phyloP scores from a whole-genome alignment of 306 rosid genomes.

The Styphnolobium japonicum region DNA sequence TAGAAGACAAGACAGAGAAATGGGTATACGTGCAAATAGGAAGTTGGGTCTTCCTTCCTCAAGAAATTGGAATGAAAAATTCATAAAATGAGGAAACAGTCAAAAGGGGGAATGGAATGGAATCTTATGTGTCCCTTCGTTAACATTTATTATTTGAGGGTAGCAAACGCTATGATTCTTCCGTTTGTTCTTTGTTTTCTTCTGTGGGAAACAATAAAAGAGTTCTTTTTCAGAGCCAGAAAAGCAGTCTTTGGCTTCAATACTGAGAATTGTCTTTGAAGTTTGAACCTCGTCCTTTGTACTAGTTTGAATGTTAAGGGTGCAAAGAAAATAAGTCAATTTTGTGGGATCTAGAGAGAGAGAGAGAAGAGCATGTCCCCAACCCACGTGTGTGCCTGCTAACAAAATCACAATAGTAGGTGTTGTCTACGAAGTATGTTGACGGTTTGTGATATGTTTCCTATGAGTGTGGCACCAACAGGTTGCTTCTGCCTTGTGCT shows the following conservation, averaged over 20 bases:
- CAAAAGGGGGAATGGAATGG: constrained; percentile 41
- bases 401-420: constrained; percentile 16
- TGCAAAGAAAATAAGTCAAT: not conserved
- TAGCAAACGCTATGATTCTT: constrained; percentile 41
- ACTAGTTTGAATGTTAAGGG: constrained; percentile 29
- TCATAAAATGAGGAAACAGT: constrained; percentile 32
- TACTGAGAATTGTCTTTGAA: constrained; percentile 28
- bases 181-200: constrained; percentile 44
- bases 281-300: constrained; percentile 37
- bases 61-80: constrained; percentile 22
- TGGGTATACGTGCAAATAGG: constrained; percentile 46
- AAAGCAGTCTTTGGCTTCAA: not conserved
- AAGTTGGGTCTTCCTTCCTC: constrained; percentile 28
- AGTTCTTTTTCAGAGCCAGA: not conserved
- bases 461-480: constrained; percentile 24
- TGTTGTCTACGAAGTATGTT: not conserved
- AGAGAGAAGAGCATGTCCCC: not conserved
- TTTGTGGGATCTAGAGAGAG: not conserved
- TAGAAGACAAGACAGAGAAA: constrained; percentile 28
- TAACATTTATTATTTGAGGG: constrained; percentile 13
- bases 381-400: constrained; percentile 39
- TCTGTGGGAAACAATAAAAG: constrained; percentile 7
- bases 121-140: constrained; percentile 48
- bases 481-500: constrained; percentile 23
- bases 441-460: constrained; percentile 24